These are phyloP conservation scores for Galeopsis tetrahit DNA, from an alignment of 257 asterid genomes.

Conservation along the genomic window DNA sequence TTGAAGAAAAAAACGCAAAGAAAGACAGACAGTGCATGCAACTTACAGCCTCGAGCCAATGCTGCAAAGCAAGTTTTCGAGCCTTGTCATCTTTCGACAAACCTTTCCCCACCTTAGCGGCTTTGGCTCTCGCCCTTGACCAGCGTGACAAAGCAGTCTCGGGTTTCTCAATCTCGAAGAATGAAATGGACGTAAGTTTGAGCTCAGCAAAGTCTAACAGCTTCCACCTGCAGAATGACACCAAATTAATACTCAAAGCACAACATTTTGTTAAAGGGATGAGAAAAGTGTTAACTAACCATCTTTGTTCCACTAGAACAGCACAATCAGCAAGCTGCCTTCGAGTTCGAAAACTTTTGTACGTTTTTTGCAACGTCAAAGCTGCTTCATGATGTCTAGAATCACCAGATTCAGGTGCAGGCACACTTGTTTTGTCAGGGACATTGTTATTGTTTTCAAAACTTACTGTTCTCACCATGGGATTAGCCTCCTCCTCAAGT, in stretches of 20 bases:
- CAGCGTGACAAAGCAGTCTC: slow-evolving; percentile 81
- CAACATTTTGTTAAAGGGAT: background rate
- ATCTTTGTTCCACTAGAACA: slow-evolving; percentile 83
- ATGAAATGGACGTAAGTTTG: slow-evolving; percentile 66
- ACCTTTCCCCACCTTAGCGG: slow-evolving; percentile 93
- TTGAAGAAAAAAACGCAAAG: background rate
- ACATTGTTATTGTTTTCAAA: background rate
- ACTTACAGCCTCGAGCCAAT: slow-evolving; percentile 97
- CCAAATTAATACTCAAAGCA: background rate
- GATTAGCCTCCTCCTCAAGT: slow-evolving; percentile 35
- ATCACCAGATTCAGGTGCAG: background rate
- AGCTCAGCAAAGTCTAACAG: slow-evolving; percentile 83
- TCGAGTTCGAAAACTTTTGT: slow-evolving; percentile 81
- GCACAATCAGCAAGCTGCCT: slow-evolving; percentile 91
- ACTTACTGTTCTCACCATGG: slow-evolving; percentile 30
- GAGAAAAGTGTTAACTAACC: slow-evolving; percentile 39
- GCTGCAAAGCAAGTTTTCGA: slow-evolving; percentile 84
- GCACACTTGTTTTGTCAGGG: too few relatives aligned
- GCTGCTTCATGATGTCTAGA: slow-evolving; percentile 66
- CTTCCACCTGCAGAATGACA: slow-evolving; percentile 74
- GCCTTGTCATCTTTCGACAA: slow-evolving; percentile 77
- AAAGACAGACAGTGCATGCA: background rate
- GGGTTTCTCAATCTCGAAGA: slow-evolving; percentile 73
- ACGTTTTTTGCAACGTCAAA: slow-evolving; percentile 76
- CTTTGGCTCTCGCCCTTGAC: slow-evolving; percentile 76